phyloP scores from a whole-genome alignment of 192 early-diverging fungal genomes.

The Pilaira anomala region DNA sequence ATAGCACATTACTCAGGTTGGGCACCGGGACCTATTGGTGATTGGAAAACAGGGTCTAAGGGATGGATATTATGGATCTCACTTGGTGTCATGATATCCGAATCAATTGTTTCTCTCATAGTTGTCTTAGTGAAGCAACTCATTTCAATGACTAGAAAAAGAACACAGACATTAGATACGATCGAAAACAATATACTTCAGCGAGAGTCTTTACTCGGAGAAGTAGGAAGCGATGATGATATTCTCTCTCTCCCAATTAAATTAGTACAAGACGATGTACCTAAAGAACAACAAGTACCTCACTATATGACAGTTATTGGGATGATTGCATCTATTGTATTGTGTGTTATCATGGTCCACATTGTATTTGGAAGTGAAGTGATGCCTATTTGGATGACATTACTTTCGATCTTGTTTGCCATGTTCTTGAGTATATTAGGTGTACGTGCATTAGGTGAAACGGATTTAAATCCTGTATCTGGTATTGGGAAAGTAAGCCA shows the following conservation, averaged over 20 bases:
- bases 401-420: constrained; percentile 68
- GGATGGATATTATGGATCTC: constrained; percentile 84
- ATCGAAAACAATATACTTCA: not conserved
- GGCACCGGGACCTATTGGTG: constrained; percentile 66
- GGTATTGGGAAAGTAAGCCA: constrained; percentile 85
- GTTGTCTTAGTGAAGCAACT: constrained; percentile 42
- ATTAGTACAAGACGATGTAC: constrained; percentile 42
- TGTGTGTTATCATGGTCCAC: constrained; percentile 61
- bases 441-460: constrained; percentile 83
- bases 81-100: constrained; percentile 76
- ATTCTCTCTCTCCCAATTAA: not conserved
- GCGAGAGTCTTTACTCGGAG: constrained; percentile 21
- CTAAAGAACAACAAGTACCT: constrained; percentile 55
- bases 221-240: constrained; percentile 24
- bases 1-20: constrained; percentile 62
- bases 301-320: constrained; percentile 62
- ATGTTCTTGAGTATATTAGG: constrained; percentile 75
- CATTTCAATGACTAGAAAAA: constrained; percentile 34
- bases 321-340: constrained; percentile 53
- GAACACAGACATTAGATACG: not conserved
- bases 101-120: constrained; percentile 60
- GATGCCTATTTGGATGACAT: constrained; percentile 61
- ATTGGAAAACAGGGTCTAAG: constrained; percentile 65
- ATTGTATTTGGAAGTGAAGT: constrained; percentile 59
- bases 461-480: constrained; percentile 78